Conservation (phyloP, 1,139 yeast genomes). For the Pneumocystis canis region DNA sequence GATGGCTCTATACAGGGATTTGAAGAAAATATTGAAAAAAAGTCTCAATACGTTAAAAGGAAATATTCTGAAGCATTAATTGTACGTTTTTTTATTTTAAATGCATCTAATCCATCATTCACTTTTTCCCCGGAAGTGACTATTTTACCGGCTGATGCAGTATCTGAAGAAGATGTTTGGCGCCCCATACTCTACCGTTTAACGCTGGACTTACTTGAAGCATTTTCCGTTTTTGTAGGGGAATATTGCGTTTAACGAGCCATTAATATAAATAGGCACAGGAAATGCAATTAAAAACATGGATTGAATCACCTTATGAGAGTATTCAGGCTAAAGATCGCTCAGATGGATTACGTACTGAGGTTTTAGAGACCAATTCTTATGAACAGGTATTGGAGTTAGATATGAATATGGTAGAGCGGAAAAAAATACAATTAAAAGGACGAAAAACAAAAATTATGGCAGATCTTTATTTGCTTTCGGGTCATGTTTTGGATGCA, state of each 20-base stretch:
- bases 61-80: slow-evolving; percentile 46
- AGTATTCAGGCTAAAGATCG: not conserved
- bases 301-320: slow-evolving; percentile 8
- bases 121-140: slow-evolving; percentile 22
- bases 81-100: slow-evolving; percentile 49
- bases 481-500: slow-evolving; percentile 68
- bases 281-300: slow-evolving; percentile 4
- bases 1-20: slow-evolving; percentile 28
- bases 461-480: slow-evolving; percentile 61
- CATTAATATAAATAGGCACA: not conserved
- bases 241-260: not conserved
- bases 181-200: slow-evolving; percentile 67
- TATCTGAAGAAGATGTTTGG: slow-evolving; percentile 29
- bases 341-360: too few relatives aligned
- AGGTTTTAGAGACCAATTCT: not conserved
- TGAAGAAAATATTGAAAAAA: slow-evolving; percentile 22
- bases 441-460: slow-evolving; percentile 66
- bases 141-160: slow-evolving; percentile 16
- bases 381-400: slow-evolving; percentile 13
- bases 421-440: slow-evolving; percentile 40
- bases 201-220: slow-evolving; percentile 22
- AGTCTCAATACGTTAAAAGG: slow-evolving; percentile 28
- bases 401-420: slow-evolving; percentile 30
- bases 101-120: slow-evolving; percentile 31
- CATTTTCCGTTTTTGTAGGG: not conserved